These are phyloP conservation scores for Hirsutella thompsonii DNA, from an alignment of 2,329 filamentous ascomycete species.

Conservation along the genomic window DNA sequence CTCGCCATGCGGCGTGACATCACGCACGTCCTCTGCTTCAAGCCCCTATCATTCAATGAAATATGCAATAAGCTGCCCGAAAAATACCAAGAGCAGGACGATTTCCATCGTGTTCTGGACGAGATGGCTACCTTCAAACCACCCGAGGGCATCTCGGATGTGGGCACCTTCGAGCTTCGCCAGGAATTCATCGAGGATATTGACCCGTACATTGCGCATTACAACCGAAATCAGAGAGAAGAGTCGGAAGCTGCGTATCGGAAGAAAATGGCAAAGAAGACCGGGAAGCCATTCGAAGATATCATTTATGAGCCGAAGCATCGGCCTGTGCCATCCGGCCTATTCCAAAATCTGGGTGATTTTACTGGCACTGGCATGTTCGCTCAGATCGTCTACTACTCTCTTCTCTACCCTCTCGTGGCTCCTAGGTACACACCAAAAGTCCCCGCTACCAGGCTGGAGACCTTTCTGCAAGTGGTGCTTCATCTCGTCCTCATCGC, in stretches of 20 bases:
- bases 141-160: conserved; percentile 83
- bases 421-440: conserved; percentile 55
- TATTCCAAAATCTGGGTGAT: conserved; percentile 61
- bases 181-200: conserved; percentile 75
- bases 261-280: conserved; percentile 75
- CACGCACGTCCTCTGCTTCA: conserved; percentile 89
- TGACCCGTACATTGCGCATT: conserved; percentile 92
- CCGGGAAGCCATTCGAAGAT: conserved; percentile 65
- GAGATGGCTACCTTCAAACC: conserved; percentile 82
- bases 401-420: conserved; percentile 67
- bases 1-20: conserved; percentile 77
- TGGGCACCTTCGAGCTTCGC: conserved; percentile 87
- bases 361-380: conserved; percentile 83
- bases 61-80: conserved; percentile 78
- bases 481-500: conserved; percentile 80
- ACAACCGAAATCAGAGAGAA: conserved; percentile 92
- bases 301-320: conserved; percentile 87
- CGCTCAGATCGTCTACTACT: conserved; percentile 79
- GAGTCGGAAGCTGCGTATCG: conserved; percentile 87
- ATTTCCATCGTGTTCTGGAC: conserved; percentile 72
- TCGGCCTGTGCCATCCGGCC: conserved; percentile 59
- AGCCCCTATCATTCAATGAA: conserved; percentile 88
- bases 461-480: conserved; percentile 84
- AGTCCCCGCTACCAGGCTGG: conserved; percentile 70
- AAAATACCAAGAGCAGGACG: conserved; percentile 76